Conservation (phyloP, 495 filamentous ascomycete species). For the Apodospora peruviana region DNA sequence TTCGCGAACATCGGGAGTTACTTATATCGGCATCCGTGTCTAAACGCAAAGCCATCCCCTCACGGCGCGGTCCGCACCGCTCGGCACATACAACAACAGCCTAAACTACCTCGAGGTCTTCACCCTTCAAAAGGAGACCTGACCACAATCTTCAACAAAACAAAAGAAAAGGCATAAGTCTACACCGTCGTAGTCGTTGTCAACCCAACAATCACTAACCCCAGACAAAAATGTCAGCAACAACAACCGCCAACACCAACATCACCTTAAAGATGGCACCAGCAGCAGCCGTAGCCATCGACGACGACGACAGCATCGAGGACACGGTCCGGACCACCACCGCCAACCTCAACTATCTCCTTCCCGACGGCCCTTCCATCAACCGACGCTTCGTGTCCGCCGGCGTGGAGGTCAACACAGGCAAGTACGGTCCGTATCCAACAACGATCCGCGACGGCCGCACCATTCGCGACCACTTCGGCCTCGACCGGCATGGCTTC, state of each 20-base stretch:
- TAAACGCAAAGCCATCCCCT: no score
- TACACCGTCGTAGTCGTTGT: no score
- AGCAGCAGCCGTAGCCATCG: neutral
- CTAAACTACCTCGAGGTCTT: no score
- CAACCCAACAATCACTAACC: no score
- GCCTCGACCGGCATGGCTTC: constrained; percentile 11
- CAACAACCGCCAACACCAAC: neutral
- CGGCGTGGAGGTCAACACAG: constrained; percentile 12
- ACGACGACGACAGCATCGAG: constrained; percentile 9
- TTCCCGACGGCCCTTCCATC: constrained; percentile 9
- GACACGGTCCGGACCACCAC: constrained; percentile 8
- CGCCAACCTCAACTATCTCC: constrained; percentile 14
- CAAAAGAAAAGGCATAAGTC: no score
- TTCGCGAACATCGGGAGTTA: no score
- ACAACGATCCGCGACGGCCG: constrained; percentile 14
- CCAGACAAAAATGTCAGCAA: neutral
- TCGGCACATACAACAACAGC: no score
- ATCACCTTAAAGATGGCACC: neutral
- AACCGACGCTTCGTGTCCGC: constrained; percentile 13
- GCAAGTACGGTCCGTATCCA: constrained; percentile 8
- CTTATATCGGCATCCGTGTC: no score
- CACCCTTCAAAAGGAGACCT: no score
- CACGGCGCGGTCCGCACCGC: no score
- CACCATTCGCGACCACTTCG: constrained; percentile 9
- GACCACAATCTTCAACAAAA: no score